Base-by-base conservation (phyloP, 352 stramenopile species). In the Pythium dissimile region DNA sequence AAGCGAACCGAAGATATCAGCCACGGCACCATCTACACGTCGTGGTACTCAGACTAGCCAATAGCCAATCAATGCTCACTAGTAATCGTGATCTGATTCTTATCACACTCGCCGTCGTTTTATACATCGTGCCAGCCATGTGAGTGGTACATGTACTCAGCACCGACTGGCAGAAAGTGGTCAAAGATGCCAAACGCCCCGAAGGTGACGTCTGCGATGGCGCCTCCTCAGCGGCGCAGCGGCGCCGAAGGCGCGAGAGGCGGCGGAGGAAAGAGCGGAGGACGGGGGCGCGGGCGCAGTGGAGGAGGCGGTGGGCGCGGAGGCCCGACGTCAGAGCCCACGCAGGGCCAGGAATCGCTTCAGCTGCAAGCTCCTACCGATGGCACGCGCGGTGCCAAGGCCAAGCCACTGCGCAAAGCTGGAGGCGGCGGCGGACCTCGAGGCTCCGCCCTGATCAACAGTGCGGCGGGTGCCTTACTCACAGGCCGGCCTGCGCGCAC, bases 401-500 rank as follows among this genome's bases (percentile, higher is more conserved):
- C 21, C 45, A 67, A 62, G 39, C 21, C 34, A 21, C 45, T 43
- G 20, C 54, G 62, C 20, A 51, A 50, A 13, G 49, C 47, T 11
- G 27, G 51, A 2, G 41, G 54, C 11, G 43, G 58, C 30, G 53
- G 44, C 23, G 37, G 21, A 3, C 42, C 56, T 16, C 59, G 59
- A 6, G 60, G 67, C 30, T 54, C 52, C 41, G 58, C 31, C 16
- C 7, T 16, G 7, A n/a, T n/a, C 13, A 28, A 5, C 3, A 20
- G 27, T 1, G 28, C 5, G 2, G 24, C 4, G 10, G 13, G 51
- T n/a, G 51, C 65, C 16, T 44, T 47, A 16, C 5, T 59, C 9
- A 45, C 50, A 13, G 53, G 54, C 0, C 64, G 75, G 9, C 73
- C 75, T n/a, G 68, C 69, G 32, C 77, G 79, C 15, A 54, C 46